phyloP scores from a whole-genome alignment of 768 basidiomycete genomes.

The Steccherinum ochraceum region DNA sequence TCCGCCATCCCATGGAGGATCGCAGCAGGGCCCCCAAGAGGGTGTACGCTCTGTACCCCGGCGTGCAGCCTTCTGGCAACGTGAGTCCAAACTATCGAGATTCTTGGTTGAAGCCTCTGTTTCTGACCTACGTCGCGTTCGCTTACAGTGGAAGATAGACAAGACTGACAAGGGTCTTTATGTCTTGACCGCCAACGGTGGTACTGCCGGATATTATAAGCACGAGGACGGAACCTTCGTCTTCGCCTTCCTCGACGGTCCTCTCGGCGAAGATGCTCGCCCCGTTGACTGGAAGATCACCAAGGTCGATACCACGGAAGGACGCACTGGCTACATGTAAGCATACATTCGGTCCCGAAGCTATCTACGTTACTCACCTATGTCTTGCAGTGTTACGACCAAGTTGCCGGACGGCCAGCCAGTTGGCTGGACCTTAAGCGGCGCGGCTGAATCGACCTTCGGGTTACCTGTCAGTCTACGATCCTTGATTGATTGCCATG shows the following conservation, averaged over 20 bases:
- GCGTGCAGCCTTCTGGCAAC: not conserved
- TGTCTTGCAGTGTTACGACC: not conserved
- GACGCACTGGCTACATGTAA: not conserved
- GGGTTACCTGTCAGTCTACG: not conserved
- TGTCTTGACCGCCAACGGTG: not conserved
- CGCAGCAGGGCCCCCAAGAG: not conserved
- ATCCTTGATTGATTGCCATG: not conserved
- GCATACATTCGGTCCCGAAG: not conserved
- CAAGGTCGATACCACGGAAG: not conserved
- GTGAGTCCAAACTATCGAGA: not conserved
- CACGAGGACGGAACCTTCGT: too few relatives aligned
- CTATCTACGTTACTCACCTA: not conserved
- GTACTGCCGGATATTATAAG: not conserved
- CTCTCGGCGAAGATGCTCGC: not conserved
- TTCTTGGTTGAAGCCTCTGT: too few relatives aligned
- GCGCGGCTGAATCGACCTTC: not conserved
- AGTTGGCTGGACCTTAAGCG: not conserved
- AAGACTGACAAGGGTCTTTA: not conserved
- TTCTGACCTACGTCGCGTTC: not conserved
- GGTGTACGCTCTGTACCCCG: not conserved
- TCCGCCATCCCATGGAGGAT: not conserved
- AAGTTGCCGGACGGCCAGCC: not conserved
- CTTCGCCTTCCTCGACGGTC: too few relatives aligned
- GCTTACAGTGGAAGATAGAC: not conserved
- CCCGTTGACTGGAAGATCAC: not conserved